Percentiles rank a stretch among this genome's conserved stretches.
These are phyloP conservation scores for Pouteria campechiana DNA, from an alignment of 179 eudicot genomes.

Conservation along the genomic window DNA sequence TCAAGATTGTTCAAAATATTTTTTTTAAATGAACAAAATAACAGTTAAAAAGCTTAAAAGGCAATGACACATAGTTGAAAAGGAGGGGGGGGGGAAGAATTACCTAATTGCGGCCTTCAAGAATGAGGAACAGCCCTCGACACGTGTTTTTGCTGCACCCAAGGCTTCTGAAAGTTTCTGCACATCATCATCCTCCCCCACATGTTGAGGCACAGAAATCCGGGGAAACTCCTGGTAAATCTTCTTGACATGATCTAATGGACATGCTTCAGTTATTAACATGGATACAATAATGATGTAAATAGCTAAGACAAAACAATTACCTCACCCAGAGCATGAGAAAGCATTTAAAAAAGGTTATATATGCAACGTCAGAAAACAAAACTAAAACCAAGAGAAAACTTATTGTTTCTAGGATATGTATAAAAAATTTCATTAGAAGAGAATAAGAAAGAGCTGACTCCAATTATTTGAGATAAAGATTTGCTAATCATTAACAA, in stretches of 20 bases:
- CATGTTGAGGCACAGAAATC: slow-evolving; percentile 56
- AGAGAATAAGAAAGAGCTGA: too few species aligned
- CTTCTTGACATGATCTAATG: slow-evolving; percentile 69
- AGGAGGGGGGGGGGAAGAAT: slow-evolving; percentile 2
- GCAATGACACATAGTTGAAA: neutral
- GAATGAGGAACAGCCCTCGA: slow-evolving; percentile 81
- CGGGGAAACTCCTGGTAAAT: slow-evolving; percentile 74
- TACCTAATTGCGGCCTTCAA: slow-evolving; percentile 83
- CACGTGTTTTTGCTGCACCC: slow-evolving; percentile 84
- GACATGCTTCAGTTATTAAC: slow-evolving; percentile 15
- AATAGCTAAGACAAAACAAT: neutral
- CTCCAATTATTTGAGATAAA: too few species aligned
- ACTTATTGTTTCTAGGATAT: too few species aligned
- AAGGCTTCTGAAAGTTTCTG: slow-evolving; percentile 79
- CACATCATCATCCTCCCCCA: slow-evolving; percentile 81
- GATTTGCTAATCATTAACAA: too few species aligned
- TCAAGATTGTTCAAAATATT: too few species aligned
- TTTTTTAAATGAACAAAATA: too few species aligned
- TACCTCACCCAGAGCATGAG: too few species aligned
- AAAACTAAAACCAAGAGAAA: neutral
- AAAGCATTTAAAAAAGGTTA: too few species aligned
- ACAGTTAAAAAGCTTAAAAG: too few species aligned
- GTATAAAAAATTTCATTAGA: too few species aligned
- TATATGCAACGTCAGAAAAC: neutral
- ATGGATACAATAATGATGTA: neutral